Base-by-base conservation (phyloP, 257 asterid genomes). In the Nicotiana otophora region DNA sequence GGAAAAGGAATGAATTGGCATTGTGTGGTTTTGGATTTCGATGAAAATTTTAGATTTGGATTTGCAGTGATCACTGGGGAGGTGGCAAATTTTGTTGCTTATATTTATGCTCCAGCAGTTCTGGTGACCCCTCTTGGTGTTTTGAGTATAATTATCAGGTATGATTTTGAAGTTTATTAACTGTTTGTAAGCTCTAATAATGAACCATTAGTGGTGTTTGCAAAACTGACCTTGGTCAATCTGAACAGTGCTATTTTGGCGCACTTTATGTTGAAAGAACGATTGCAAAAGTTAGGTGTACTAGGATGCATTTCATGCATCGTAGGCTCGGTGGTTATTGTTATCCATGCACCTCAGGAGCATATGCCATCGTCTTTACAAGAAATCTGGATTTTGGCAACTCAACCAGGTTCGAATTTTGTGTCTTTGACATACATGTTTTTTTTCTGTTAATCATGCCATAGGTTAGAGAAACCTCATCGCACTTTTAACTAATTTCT, bases 121-220 rank as follows among this genome's bases (percentile, higher is more conserved):
- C 95, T 92, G 64, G 97, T 92, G 48, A 91, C 97, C 26, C 97
- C 95, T 31, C 93, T 92, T 70, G 95, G 97, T 66, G 97, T 94
- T 78, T 84, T 90, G 57, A 92, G 97, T 83, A 92, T 92, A 78
- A 92, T 92, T 81, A 94, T 92, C 68, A 92, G 97, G 97, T 92
- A 84, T 26, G 9, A 26, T 26, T 72, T 48, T 74, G 39, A 74
- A 74, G 5, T 15, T 74, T 46, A 74, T 74, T 15, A 20, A 57
- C 68, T 42, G 11, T 72, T 28, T 31, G 17, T 69, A 54, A 1
- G 20, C 69, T 72, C 67, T 82, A 68, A 57, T 39, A 54, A 55
- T 72, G 63, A 7, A 70, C 1, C 65, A 36, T 58, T 39, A 34
- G 20, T 14, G 34, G 48, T 36, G 16, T 17, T 82, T 17, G 36